Percentiles rank a stretch among this genome's conserved stretches.
phyloP scores from a whole-genome alignment of 768 basidiomycete species.

The Rhizopogon vulgaris region DNA sequence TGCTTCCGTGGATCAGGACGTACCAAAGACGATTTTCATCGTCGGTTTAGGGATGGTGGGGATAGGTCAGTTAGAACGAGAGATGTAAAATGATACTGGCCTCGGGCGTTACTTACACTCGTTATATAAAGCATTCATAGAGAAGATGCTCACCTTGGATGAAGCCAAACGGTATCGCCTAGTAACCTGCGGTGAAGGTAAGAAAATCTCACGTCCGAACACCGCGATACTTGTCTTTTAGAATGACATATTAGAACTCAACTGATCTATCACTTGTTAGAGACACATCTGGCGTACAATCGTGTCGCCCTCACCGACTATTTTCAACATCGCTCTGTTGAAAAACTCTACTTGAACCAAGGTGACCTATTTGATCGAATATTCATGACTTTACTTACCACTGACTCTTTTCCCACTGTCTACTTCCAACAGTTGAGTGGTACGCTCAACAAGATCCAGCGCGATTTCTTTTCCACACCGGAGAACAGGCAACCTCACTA shows the following conservation, averaged over 20 bases:
- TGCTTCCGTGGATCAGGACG: neutral
- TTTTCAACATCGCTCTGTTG: slow-evolving; percentile 52
- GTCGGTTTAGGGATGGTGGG: slow-evolving; percentile 62
- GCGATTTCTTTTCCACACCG: slow-evolving; percentile 45
- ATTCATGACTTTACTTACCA: neutral
- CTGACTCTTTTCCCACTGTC: neutral
- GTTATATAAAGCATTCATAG: slow-evolving; percentile 50
- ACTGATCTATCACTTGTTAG: slow-evolving; percentile 13
- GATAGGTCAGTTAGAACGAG: slow-evolving; percentile 31
- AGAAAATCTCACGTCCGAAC: neutral
- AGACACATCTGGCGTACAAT: slow-evolving; percentile 47
- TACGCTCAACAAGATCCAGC: slow-evolving; percentile 53
- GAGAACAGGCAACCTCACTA: slow-evolving; percentile 40
- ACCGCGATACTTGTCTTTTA: slow-evolving; percentile 16
- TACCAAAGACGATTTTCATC: slow-evolving; percentile 8
- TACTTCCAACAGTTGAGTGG: slow-evolving; percentile 39
- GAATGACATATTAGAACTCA: slow-evolving; percentile 11
- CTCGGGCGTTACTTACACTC: neutral
- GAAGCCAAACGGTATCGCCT: slow-evolving; percentile 42
- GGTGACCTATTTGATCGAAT: slow-evolving; percentile 13
- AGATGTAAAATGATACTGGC: neutral
- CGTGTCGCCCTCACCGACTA: slow-evolving; percentile 49
- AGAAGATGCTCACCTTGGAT: slow-evolving; percentile 58
- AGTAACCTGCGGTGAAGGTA: slow-evolving; percentile 56
- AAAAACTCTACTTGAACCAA: slow-evolving; percentile 55